Evolutionary conservation across 352 stramenopile genomes (phyloP).

Genomic region (Globisporangium splendens): DNA sequence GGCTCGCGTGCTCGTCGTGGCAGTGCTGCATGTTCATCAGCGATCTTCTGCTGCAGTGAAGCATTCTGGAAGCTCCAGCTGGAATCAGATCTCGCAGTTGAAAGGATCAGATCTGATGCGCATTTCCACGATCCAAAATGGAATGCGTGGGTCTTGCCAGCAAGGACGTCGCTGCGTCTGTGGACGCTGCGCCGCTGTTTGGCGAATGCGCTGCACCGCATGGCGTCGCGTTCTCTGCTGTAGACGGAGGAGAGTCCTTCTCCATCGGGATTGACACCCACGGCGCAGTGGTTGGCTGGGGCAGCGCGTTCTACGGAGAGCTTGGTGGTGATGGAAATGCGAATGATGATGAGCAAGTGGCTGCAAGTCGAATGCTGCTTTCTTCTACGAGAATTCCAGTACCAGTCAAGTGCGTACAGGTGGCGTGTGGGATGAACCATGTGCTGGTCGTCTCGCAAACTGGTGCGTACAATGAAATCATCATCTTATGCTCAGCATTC

Average conservation of each 20-base stretch:
- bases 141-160: conserved; percentile 3
- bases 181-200: conserved; percentile 22
- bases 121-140: conserved; percentile 13
- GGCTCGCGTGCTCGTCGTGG: conserved; percentile 52
- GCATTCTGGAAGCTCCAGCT: too few relatives aligned
- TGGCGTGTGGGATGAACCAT: conserved; percentile 60
- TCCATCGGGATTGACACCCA: conserved; percentile 30
- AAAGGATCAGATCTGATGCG: conserved; percentile 13
- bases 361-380: neutral
- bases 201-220: conserved; percentile 24
- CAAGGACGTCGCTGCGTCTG: neutral
- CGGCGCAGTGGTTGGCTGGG: conserved; percentile 54
- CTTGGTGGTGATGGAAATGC: conserved; percentile 11
- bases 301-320: conserved; percentile 64
- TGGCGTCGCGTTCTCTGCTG: conserved; percentile 12
- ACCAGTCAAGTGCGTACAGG: conserved; percentile 24
- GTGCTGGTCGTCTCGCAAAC: conserved; percentile 32
- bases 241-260: conserved; percentile 57
- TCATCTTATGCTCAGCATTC: neutral
- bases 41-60: neutral
- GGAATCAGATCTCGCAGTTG: too few relatives aligned
- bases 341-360: neutral
- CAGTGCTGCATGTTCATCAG: conserved; percentile 43
- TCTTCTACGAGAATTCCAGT: conserved; percentile 17
- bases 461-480: conserved; percentile 8